These are phyloP conservation scores for Dicorynia guianensis DNA, from an alignment of 306 rosid species.

Conservation along the genomic window DNA sequence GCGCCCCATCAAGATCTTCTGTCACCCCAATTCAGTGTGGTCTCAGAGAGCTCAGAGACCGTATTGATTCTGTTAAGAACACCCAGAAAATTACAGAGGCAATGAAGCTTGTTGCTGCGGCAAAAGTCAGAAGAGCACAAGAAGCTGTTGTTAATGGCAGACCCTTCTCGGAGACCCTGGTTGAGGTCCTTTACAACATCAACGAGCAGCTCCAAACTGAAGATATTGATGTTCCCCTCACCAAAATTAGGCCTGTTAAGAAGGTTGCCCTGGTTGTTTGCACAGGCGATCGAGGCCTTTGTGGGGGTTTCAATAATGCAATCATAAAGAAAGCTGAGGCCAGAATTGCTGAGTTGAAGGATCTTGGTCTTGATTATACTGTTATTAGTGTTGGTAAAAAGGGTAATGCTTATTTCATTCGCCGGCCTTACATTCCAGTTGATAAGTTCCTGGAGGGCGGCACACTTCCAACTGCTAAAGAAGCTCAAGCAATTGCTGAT, in stretches of 20 bases:
- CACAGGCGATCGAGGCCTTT: constrained; percentile 92
- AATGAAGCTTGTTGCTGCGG: constrained; percentile 97
- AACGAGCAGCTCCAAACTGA: constrained; percentile 90
- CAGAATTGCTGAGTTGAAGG: constrained; percentile 70
- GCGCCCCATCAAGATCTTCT: constrained; percentile 47
- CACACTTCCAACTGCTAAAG: constrained; percentile 78
- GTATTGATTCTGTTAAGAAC: constrained; percentile 78
- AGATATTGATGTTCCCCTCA: constrained; percentile 72
- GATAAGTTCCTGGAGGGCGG: constrained; percentile 77
- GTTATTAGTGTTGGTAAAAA: constrained; percentile 84
- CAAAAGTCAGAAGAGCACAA: constrained; percentile 92
- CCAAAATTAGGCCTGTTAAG: constrained; percentile 80
- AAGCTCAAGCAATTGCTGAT: constrained; percentile 92
- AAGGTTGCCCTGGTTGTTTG: constrained; percentile 78
- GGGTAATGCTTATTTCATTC: constrained; percentile 76
- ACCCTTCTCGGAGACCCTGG: constrained; percentile 87
- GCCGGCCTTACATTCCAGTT: constrained; percentile 86
- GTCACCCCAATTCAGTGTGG: constrained; percentile 62
- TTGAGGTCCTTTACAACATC: constrained; percentile 91
- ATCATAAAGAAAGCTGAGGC: constrained; percentile 75
- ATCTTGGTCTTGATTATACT: constrained; percentile 66
- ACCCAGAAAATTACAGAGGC: constrained; percentile 96
- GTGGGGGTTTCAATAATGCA: constrained; percentile 73
- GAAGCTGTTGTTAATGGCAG: constrained; percentile 92
- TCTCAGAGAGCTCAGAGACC: constrained; percentile 76